These are phyloP conservation scores for Cucurbitaria berberidis DNA, from an alignment of 2,329 filamentous ascomycete genomes.

Conservation along the genomic window DNA sequence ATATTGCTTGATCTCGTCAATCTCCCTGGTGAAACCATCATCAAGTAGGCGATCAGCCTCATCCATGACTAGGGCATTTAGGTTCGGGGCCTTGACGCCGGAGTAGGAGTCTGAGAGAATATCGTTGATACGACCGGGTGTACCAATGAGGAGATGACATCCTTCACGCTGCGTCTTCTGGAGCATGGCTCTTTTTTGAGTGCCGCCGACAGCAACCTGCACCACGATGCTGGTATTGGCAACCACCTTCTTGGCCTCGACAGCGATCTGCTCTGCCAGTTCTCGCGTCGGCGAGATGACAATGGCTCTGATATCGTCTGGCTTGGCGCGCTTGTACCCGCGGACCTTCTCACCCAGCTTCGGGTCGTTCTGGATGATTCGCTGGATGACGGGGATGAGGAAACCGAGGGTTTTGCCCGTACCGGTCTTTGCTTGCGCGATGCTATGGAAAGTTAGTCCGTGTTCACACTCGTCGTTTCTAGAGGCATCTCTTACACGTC, in stretches of 20 bases:
- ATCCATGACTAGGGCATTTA: slow-evolving; percentile 67
- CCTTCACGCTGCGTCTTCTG: slow-evolving; percentile 71
- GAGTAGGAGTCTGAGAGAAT: slow-evolving; percentile 70
- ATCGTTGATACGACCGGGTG: slow-evolving; percentile 86
- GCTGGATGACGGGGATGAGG: slow-evolving; percentile 82
- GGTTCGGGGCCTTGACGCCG: slow-evolving; percentile 67
- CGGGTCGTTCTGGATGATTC: slow-evolving; percentile 71
- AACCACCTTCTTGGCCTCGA: slow-evolving; percentile 74
- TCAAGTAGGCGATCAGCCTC: slow-evolving; percentile 73
- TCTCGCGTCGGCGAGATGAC: slow-evolving; percentile 69
- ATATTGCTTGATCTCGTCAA: slow-evolving; percentile 54
- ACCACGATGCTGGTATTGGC: slow-evolving; percentile 70
- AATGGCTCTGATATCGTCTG: slow-evolving; percentile 64
- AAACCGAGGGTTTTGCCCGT: slow-evolving; percentile 97
- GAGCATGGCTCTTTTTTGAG: slow-evolving; percentile 74
- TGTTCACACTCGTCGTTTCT: not conserved
- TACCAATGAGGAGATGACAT: slow-evolving; percentile 89
- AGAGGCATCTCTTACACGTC: slow-evolving; percentile 71
- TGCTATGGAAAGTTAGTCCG: slow-evolving; percentile 34
- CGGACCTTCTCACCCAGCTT: slow-evolving; percentile 59
- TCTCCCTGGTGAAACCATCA: slow-evolving; percentile 59
- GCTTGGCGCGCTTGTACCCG: slow-evolving; percentile 50
- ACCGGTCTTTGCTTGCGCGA: slow-evolving; percentile 95
- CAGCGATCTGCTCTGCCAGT: slow-evolving; percentile 68
- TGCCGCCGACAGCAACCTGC: slow-evolving; percentile 88